Base-by-base conservation (phyloP, 441 rosid genomes). In the Jatropha podagrica region DNA sequence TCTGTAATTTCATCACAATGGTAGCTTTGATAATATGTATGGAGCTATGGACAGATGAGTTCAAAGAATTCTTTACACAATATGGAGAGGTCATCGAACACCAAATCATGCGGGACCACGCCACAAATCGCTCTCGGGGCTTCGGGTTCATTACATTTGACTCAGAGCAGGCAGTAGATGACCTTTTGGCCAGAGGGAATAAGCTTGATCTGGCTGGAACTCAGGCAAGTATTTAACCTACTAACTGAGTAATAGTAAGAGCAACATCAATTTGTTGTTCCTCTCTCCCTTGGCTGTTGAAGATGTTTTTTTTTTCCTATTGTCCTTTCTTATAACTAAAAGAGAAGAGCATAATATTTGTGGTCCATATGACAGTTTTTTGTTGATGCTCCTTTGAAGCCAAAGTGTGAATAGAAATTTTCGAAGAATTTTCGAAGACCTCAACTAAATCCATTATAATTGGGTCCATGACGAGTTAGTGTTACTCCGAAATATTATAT, bases 91-190 rank as follows among this genome's bases (percentile, higher is more conserved):
- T 95, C 40, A 71, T 76, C 23, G 98, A 95, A 59, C 96, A 91
- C 78, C 94, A 93, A 84, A 91, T 95, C 55, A 91, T 95, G 69
- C 86, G 90, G 75, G 98, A 95, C 83, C 99, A 91, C 78, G 87
- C 88, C 40, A 92, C 97, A 65, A 93, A 92, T 75, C 88, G 91
- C 38, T 91, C 98, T 52, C 86, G 97, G 63, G 97, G 97, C 61
- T 95, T 95, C 83, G 97, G 97, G 65, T 95, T 95, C 88, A 83
- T 93, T 63, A 86, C 87, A 69, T 95, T 89, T 84, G 95, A 95
- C 69, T 78, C 82, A 7, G 99, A 95, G 70, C 91, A 89, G 65
- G 90, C 87, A 63, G 97, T 95, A 20, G 98, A 95, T 81, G 93
- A 92, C 74, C 68, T 95, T 65, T 81, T 95, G 80, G 86, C 91